Conservation (phyloP, 2,329 filamentous ascomycete genomes). For the Nannizzia gypsea region DNA sequence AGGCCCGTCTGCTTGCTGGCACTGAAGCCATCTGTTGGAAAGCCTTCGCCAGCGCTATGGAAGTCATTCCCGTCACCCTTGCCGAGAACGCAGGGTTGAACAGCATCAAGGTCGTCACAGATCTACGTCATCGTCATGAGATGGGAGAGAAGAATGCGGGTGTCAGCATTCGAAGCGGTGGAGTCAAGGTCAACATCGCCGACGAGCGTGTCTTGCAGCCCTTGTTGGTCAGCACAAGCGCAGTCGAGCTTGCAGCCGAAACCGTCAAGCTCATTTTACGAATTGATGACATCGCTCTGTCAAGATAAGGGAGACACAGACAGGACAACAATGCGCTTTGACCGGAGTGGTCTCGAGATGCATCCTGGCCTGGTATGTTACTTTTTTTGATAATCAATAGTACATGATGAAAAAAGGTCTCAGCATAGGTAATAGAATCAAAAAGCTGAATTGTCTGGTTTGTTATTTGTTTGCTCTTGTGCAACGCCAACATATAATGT, state of each 20-base stretch:
- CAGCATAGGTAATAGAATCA: slow-evolving; percentile 2
- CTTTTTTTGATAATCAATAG: slow-evolving; percentile 6
- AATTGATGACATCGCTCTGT: slow-evolving; percentile 55
- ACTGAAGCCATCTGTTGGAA: slow-evolving; percentile 99
- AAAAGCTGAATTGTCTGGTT: background rate
- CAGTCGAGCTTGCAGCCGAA: slow-evolving; percentile 92
- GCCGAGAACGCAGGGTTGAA: slow-evolving; percentile 97
- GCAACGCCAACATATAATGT: background rate
- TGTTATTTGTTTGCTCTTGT: background rate
- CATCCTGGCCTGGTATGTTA: background rate
- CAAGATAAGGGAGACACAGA: slow-evolving; percentile 22
- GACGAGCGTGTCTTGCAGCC: slow-evolving; percentile 97
- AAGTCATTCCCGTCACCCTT: slow-evolving; percentile 90
- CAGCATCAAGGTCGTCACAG: slow-evolving; percentile 97
- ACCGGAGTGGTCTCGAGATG: background rate
- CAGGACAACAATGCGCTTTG: background rate
- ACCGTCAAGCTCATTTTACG: slow-evolving; percentile 90
- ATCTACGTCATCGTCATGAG: slow-evolving; percentile 85
- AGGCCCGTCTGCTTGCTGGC: slow-evolving; percentile 70
- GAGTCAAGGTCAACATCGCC: slow-evolving; percentile 91
- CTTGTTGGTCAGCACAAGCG: slow-evolving; percentile 89
- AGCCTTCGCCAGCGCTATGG: slow-evolving; percentile 93
- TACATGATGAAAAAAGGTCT: slow-evolving; percentile 6
- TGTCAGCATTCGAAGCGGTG: slow-evolving; percentile 94
- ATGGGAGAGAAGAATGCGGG: slow-evolving; percentile 92